Evolutionary conservation across 208 protist species (phyloP), one percentile per base, ranked within the genome.

Genomic region (Trypanosomatidae sp.): DNA sequence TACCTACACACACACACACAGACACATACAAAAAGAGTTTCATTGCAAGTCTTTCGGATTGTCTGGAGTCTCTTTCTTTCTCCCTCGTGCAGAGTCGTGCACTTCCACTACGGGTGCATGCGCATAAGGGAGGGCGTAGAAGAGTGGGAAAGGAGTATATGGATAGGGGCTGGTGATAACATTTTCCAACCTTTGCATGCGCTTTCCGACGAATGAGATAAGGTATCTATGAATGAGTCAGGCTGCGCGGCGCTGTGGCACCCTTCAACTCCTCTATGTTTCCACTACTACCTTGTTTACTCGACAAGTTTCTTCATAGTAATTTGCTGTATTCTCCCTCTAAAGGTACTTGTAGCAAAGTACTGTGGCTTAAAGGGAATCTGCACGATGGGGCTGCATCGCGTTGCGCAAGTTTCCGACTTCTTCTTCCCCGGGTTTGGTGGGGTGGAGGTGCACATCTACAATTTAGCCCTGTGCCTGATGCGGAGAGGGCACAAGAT

Each of bases 341-440:
- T 43, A 33, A 41, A 44, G 36, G 30, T 44, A 64, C 59, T 67
- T 52, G 43, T 30, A 10, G 36, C 41, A 13, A 33, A 47, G 25
- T 30, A 10, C 39, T 22, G 62, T 52, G 39, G 62, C 10, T 53
- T 25, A 22, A 47, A 39, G 62, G 1, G 41, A 67, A 36, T 33
- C 30, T 67, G 44, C 25, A 39, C 25, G 41, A 95, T 94, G 92
- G 79, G 80, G 8, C 71, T 62, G 8, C 89, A 97, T 70, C 82
- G 88, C 22, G 88, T 98, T 15, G 92, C 91, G 0, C 39, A 99
- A 60, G 89, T 99, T 22, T 99, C 94, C 22, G 98, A 99, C 86
- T 99, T 99, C 74, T 99, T 99, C 71, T 99, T 98, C 74, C 99
- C 99, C 9, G 98, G 98, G 41, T 98, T 99, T 75, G 99, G 99